Evolutionary conservation across 2,329 filamentous ascomycete genomes (phyloP), one percentile per base, ranked within the genome.

Genomic region (Sclerotinia trifoliorum): DNA sequence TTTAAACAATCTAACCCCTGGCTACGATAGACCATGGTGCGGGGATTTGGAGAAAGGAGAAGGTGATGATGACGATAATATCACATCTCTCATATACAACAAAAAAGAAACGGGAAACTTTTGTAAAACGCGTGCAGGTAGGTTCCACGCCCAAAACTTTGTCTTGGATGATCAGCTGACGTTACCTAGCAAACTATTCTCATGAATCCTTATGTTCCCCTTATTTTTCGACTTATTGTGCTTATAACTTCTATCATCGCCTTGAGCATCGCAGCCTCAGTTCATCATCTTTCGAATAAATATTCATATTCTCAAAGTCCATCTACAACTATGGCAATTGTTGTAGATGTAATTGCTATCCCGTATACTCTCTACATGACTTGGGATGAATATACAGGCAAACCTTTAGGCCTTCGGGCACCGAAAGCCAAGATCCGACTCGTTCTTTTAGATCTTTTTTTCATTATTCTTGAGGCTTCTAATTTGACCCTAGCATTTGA

Each of bases 391-490:
- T 98, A 97, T 80, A 95, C 92, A 6, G 92, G 93, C 42, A 96
- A 96, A 78, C 95, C 96, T 29, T 83, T 99, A 26, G 95, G 95
- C 1, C 82, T 99, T 70, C 90, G 96, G 55, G 89, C 89, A 8
- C 88, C 93, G 13, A 89, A 89, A 68, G 90, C 92, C 61, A 99
- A 99, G 78, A 91, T 96, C 72, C 88, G 91, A 19, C 86, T 99
- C 62, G 91, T 98, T 70, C 87, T 99, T 66, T 86, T 97, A 68
- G 95, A 99, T 79, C 84, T 99, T 4, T 89, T 97, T 75, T 99
- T 99, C 78, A 97, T 99, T 76, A 94, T 98, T 54, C 97, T 99
- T 81, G 94, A 97, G 79, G 93, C 94, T 5, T 93, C 94, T 64
- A 98, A 97, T 80, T 86, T 96, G 35, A 91, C 92, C 52, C 82